These are phyloP conservation scores for Agapanthus africanus DNA, from an alignment of 106 monocot genomes.

Conservation along the genomic window DNA sequence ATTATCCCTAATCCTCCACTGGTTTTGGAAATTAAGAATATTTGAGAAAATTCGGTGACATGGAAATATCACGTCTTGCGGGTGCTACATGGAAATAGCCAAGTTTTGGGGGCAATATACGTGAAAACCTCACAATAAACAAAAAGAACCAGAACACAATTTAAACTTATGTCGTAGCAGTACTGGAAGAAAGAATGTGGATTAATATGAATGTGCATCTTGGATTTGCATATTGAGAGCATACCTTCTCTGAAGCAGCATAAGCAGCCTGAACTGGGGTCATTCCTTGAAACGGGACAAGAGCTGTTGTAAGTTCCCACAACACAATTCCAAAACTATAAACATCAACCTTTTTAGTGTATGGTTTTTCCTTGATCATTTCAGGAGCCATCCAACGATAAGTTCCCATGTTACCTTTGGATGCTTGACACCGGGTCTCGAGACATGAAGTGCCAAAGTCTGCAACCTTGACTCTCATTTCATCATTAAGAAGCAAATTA, in stretches of 20 bases:
- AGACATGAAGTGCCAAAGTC: conserved; percentile 81
- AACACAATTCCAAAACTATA: conserved; percentile 78
- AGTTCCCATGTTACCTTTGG: conserved; percentile 71
- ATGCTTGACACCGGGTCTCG: conserved; percentile 30
- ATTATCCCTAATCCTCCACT: too few relatives aligned
- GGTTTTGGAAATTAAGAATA: too few relatives aligned
- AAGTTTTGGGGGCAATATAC: too few relatives aligned
- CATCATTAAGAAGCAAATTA: conserved; percentile 66
- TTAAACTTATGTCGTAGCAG: too few relatives aligned
- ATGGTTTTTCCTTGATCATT: conserved; percentile 78
- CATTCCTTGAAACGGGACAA: conserved; percentile 80
- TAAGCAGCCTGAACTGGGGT: conserved; percentile 75
- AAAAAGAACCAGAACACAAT: too few relatives aligned
- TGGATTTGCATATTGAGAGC: too few relatives aligned
- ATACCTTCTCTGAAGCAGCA: conserved; percentile 74
- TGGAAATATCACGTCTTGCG: too few relatives aligned
- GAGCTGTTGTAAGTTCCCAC: conserved; percentile 73
- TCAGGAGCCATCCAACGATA: conserved; percentile 92
- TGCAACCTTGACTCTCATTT: conserved; percentile 67
- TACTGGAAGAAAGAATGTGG: too few relatives aligned
- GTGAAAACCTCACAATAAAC: too few relatives aligned
- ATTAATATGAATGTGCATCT: too few relatives aligned
- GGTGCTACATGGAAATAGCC: too few relatives aligned
- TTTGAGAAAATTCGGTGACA: too few relatives aligned
- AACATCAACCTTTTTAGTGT: conserved; percentile 61